Conservation (phyloP, 257 asterid genomes). For the Solanum appendiculatum region DNA sequence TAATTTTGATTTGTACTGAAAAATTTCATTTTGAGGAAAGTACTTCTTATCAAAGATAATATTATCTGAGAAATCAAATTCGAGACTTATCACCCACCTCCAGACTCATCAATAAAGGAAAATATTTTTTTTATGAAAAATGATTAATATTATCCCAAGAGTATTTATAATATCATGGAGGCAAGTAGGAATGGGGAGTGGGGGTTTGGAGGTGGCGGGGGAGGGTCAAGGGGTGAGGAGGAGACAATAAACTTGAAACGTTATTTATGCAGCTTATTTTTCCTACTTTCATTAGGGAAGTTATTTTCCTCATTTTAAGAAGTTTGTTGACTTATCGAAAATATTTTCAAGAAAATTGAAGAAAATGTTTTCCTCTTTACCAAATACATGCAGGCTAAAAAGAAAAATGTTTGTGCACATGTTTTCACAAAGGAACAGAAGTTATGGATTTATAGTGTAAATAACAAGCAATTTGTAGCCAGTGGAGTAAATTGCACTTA, state of each 20-base stretch:
- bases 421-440: too few relatives aligned
- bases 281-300: background rate
- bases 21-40: background rate
- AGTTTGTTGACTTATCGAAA: too few relatives aligned
- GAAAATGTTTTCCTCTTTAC: background rate
- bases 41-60: background rate
- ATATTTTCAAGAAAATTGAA: background rate
- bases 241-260: background rate
- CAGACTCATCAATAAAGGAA: too few relatives aligned
- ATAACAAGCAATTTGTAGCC: background rate
- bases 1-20: background rate
- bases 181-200: too few relatives aligned
- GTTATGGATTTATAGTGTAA: background rate
- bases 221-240: too few relatives aligned
- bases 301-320: background rate
- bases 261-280: too few relatives aligned
- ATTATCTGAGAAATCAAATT: background rate
- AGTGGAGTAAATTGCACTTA: background rate
- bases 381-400: background rate
- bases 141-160: too few relatives aligned
- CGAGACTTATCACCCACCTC: too few relatives aligned
- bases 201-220: background rate
- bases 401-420: background rate
- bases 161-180: too few relatives aligned
- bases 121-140: accelerated